These are phyloP conservation scores for Melampsora occidentalis DNA, from an alignment of 1,284 basidiomycete genomes.

Conservation along the genomic window DNA sequence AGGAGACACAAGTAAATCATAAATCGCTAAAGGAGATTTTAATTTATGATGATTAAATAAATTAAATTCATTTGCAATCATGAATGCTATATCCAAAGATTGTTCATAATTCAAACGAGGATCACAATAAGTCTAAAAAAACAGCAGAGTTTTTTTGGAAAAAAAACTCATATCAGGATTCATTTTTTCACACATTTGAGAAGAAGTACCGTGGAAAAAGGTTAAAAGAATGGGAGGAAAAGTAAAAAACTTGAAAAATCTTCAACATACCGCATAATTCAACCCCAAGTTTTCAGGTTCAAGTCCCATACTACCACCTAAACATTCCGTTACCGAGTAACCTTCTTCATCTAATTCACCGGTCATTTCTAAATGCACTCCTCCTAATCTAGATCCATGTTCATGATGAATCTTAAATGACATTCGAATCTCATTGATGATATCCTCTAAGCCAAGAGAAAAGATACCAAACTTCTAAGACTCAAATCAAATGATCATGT, in stretches of 20 bases:
- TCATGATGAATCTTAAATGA: constrained; percentile 75
- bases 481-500: neutral
- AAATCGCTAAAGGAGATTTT: neutral
- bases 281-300: constrained; percentile 59
- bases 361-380: constrained; percentile 94
- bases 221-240: no score
- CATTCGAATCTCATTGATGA: constrained; percentile 79
- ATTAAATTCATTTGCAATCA: constrained; percentile 55
- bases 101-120: constrained; percentile 61
- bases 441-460: constrained; percentile 70
- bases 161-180: no score
- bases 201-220: no score
- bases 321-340: constrained; percentile 73
- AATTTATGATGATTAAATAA: neutral
- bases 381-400: constrained; percentile 73
- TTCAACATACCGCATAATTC: constrained; percentile 57
- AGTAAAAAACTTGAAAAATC: neutral
- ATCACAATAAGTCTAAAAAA: constrained; percentile 50
- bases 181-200: no score
- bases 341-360: constrained; percentile 91
- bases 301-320: constrained; percentile 62
- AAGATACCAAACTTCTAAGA: constrained; percentile 6
- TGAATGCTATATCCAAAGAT: constrained; percentile 58
- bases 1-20: constrained; percentile 1
- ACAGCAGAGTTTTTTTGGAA: neutral